Conservation (phyloP, 2,329 filamentous ascomycete species). For the Clonostachys rosea region DNA sequence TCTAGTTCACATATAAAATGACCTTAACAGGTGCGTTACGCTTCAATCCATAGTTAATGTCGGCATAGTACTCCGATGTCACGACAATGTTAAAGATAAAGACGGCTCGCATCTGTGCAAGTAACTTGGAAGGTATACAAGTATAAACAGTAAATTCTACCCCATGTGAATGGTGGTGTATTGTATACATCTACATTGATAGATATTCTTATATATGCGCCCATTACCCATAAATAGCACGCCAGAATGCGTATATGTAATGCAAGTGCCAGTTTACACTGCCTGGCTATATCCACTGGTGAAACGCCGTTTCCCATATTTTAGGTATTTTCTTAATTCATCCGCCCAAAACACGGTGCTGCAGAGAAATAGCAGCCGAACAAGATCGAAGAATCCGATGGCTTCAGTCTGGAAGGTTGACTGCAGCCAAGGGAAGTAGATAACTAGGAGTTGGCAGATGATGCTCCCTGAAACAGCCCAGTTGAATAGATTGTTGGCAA, state of each 20-base stretch:
- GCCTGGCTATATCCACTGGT: slow-evolving; percentile 61
- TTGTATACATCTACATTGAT: too few relatives aligned
- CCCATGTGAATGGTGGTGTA: too few relatives aligned
- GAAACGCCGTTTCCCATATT: slow-evolving; percentile 51
- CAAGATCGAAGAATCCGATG: slow-evolving; percentile 67
- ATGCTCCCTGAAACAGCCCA: slow-evolving; percentile 86
- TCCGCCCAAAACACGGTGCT: slow-evolving; percentile 96
- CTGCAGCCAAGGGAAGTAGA: slow-evolving; percentile 93
- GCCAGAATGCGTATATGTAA: background rate
- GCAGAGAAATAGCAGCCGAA: slow-evolving; percentile 68
- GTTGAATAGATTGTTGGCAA: slow-evolving; percentile 92
- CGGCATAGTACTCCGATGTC: too few relatives aligned
- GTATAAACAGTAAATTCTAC: too few relatives aligned
- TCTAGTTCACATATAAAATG: too few relatives aligned
- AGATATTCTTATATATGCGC: too few relatives aligned
- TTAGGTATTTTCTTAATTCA: slow-evolving; percentile 79
- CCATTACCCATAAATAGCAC: too few relatives aligned
- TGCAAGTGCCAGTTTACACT: slow-evolving; percentile 35
- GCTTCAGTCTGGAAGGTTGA: slow-evolving; percentile 95
- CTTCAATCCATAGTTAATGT: too few relatives aligned
- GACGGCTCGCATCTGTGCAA: too few relatives aligned
- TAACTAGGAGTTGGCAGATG: slow-evolving; percentile 81
- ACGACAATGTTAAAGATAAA: too few relatives aligned
- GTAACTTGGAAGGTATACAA: too few relatives aligned
- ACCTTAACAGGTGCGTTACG: too few relatives aligned